These are phyloP conservation scores for Penicillium waksmanii DNA, from an alignment of 495 filamentous ascomycete genomes.

Conservation along the genomic window DNA sequence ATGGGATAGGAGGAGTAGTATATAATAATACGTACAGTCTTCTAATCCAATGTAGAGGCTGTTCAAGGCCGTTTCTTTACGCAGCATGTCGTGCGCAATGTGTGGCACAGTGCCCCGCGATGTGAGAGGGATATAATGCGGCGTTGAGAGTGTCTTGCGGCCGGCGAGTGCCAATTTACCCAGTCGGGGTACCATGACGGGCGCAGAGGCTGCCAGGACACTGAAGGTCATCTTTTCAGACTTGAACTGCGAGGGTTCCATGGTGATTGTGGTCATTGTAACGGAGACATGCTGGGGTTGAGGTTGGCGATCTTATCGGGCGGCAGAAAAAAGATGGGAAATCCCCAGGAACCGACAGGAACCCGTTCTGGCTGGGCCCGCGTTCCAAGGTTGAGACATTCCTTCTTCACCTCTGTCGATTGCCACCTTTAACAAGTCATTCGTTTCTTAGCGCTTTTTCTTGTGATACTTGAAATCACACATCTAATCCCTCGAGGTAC, in stretches of 20 bases:
- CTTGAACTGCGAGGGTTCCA: constrained; percentile 29
- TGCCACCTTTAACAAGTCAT: not conserved
- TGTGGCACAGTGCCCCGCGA: constrained; percentile 87
- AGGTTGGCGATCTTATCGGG: constrained; percentile 22
- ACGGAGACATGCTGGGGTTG: constrained; percentile 15
- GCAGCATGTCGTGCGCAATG: constrained; percentile 81
- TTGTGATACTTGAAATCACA: not conserved
- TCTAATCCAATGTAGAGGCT: constrained; percentile 84
- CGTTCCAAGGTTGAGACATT: not conserved
- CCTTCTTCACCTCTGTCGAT: not conserved
- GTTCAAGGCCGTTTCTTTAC: constrained; percentile 61
- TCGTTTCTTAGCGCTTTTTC: not conserved
- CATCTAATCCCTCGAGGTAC: not conserved
- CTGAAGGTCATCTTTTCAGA: constrained; percentile 37
- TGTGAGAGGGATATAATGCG: constrained; percentile 75
- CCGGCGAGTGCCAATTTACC: constrained; percentile 65
- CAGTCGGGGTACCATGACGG: constrained; percentile 52
- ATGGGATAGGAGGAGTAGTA: not conserved
- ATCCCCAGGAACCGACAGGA: constrained; percentile 13
- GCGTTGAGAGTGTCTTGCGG: constrained; percentile 69
- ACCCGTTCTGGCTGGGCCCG: constrained; percentile 3
- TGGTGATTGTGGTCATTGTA: constrained; percentile 27
- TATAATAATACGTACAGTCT: constrained; percentile 71
- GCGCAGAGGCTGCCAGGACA: constrained; percentile 28
- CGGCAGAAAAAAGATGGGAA: constrained; percentile 22